These are phyloP conservation scores for Boletus subluridellus DNA, from an alignment of 1,284 basidiomycete species.

Conservation along the genomic window DNA sequence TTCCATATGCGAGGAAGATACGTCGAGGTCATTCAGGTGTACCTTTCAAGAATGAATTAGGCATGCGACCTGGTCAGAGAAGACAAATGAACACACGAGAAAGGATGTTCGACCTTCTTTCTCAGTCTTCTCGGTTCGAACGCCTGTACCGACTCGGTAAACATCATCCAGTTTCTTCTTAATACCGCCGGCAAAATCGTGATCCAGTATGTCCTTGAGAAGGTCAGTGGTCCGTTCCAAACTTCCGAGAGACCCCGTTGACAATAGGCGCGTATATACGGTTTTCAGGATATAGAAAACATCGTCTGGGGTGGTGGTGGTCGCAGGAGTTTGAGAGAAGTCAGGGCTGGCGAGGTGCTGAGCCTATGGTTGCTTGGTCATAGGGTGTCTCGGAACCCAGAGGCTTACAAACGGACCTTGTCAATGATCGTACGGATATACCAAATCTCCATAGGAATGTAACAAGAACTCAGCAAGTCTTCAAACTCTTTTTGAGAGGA, in stretches of 20 bases:
- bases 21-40: conserved; percentile 84
- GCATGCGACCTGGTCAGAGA: neutral
- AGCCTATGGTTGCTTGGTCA: conserved; percentile 45
- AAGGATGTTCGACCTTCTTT: conserved; percentile 74
- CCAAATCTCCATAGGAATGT: conserved; percentile 90
- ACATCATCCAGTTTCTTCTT: conserved; percentile 83
- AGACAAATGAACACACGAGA: conserved; percentile 57
- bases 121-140: conserved; percentile 70
- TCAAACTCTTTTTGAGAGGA: conserved; percentile 62
- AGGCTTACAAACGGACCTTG: conserved; percentile 52
- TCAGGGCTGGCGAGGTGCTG: conserved; percentile 68
- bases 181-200: conserved; percentile 75
- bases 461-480: conserved; percentile 69
- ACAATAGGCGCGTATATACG: conserved; percentile 70
- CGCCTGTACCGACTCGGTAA: conserved; percentile 57
- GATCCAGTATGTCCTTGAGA: conserved; percentile 72
- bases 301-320: conserved; percentile 83
- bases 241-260: conserved; percentile 63
- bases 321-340: conserved; percentile 55
- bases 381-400: neutral
- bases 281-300: conserved; percentile 91
- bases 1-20: conserved; percentile 84
- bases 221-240: conserved; percentile 60
- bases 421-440: conserved; percentile 86
- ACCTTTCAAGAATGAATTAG: conserved; percentile 49